Evolutionary conservation across 371 early-diverging fungal species (phyloP), one percentile per base, ranked within the genome.

Genomic region (Phascolomyces articulosus): DNA sequence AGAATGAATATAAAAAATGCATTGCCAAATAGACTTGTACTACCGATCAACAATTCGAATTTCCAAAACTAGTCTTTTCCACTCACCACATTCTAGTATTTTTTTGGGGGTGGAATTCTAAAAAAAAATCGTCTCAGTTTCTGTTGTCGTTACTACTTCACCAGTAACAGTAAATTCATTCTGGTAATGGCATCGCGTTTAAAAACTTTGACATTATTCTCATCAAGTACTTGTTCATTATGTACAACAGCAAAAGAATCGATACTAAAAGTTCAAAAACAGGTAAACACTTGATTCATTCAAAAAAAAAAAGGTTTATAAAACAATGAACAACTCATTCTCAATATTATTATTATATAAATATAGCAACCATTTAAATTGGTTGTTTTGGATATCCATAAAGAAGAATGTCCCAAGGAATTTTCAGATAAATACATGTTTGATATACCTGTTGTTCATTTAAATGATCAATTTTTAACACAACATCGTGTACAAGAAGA

Each of bases 161-260:
- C 34, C n/a, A n/a, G n/a, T n/a, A 34, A 34, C 34, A 9, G 34
- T 34, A 23, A 16, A 49, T 34, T n/a, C n/a, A 16, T 15, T 16
- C 7, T 20, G 15, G 40, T 34, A 24, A 79, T 79, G 77, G 68
- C 81, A 59, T 65, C 64, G 20, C 67, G 75, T 53, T 68, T 65
- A 55, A 72, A 74, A 27, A 69, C 68, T n/a, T 59, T 84, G 47
- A 85, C 85, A 9, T 65, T 85, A 40, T 85, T 75, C 59, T 80
- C 82, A 7, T 83, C 83, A 9, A 82, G 78, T 34, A 82, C 78
- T 10, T 85, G 83, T 64, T 82, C 82, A 10, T 66, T 85, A 16
- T 85, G 82, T 54, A 71, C 73, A 13, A 80, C 77, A 26, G 84
- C 84, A 4, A 78, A 70, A 60, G 68, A 78, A 16, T 61, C 75